Base-by-base conservation (phyloP, 345 rosid species). In the Syzygium oleosum region DNA sequence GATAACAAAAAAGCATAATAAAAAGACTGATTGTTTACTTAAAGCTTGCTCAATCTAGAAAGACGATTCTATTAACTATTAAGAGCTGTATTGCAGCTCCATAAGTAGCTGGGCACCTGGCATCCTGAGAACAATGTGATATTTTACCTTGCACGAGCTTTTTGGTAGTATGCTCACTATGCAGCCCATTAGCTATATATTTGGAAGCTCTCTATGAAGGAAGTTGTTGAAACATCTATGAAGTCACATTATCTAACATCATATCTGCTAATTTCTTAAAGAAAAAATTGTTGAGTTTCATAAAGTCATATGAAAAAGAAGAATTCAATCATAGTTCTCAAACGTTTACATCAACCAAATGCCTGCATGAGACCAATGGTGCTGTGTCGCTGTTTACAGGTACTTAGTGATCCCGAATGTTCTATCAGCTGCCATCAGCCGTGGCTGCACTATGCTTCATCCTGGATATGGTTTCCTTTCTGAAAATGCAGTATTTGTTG, bases 381-480 rank as follows among this genome's bases (percentile, higher is more conserved):
- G 53, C 27, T 87, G 52, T 80, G 88, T 12, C 52, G 87, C 25
- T 91, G 49, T 86, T 55, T 41, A 51, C 92, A 98, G 99, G 91
- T 98, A 96, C 89, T 92, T 98, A 85, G 87, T 95, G 91, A 95
- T 95, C 83, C 96, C 96, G 12, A 98, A 98, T 93, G 99, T 96
- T 89, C 88, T 98, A 53, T 95, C 99, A 22, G 99, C 99, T 89
- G 99, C 99, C 80, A 92, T 94, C 25, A 98, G 97, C 92, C 94
- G 95, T 17, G 91, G 93, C 59, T 98, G 99, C 89, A 96, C 99
- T 46, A 96, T 98, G 99, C 93, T 98, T 80, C 99, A 98, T 94
- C 99, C 99, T 88, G 99, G 99, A 88, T 98, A 98, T 89, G 99
- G 99, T 29, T 96, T 98, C 92, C 99, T 98, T 88, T 94, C 99